phyloP scores from a whole-genome alignment of 352 stramenopile genomes.

The Phytophthora litchii region DNA sequence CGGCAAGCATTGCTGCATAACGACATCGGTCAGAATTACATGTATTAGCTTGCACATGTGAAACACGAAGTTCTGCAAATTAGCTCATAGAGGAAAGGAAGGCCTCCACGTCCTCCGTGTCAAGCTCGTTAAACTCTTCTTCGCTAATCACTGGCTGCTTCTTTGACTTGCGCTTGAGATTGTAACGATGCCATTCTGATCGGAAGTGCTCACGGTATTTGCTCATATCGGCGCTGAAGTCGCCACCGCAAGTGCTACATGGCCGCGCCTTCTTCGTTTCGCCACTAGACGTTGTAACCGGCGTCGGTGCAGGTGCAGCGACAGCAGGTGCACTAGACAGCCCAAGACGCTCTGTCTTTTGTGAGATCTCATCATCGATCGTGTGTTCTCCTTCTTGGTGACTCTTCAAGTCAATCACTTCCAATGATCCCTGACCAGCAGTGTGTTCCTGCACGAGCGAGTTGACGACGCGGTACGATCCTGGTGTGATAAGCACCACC shows the following conservation, averaged over 20 bases:
- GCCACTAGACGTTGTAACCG: slow-evolving; percentile 3
- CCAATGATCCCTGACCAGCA: slow-evolving; percentile 64
- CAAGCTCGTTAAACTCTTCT: slow-evolving; percentile 60
- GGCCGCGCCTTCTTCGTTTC: slow-evolving; percentile 59
- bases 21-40: slow-evolving; percentile 5
- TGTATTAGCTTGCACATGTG: too few species aligned
- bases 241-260: slow-evolving; percentile 93
- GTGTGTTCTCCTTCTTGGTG: slow-evolving; percentile 91
- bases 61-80: slow-evolving; percentile 21
- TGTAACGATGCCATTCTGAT: slow-evolving; percentile 97
- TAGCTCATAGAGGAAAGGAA: slow-evolving; percentile 78
- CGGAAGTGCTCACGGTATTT: slow-evolving; percentile 95
- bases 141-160: slow-evolving; percentile 78
- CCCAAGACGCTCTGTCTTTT: slow-evolving; percentile 80
- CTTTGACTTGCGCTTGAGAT: slow-evolving; percentile 96
- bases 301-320: slow-evolving; percentile 11
- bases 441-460: slow-evolving; percentile 71
- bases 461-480: slow-evolving; percentile 78
- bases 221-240: slow-evolving; percentile 85
- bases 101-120: slow-evolving; percentile 57
- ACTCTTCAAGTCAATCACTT: slow-evolving; percentile 94
- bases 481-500: slow-evolving; percentile 76
- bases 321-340: slow-evolving; percentile 34
- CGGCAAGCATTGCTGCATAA: slow-evolving; percentile 33
- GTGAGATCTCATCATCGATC: slow-evolving; percentile 92